Evolutionary conservation across 2,329 filamentous ascomycete species (phyloP).

Genomic region (Colletotrichum simmondsii): DNA sequence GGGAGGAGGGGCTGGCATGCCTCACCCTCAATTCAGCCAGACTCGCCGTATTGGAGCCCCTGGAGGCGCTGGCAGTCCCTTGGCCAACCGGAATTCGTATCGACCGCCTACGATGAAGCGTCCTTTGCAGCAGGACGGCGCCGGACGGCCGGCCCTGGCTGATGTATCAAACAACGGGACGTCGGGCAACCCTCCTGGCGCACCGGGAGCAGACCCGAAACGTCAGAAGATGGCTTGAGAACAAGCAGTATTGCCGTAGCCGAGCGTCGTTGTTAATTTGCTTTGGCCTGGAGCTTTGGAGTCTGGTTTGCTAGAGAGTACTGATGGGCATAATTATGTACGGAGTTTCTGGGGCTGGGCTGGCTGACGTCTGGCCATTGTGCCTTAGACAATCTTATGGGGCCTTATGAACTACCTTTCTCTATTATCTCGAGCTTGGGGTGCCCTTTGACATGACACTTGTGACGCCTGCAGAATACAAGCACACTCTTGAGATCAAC

Average conservation of each 20-base stretch:
- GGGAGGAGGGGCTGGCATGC: constrained; percentile 44
- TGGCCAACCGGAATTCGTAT: constrained; percentile 69
- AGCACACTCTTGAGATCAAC: too few relatives aligned
- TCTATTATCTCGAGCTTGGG: neutral
- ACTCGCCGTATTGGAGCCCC: constrained; percentile 70
- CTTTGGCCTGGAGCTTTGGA: constrained; percentile 16
- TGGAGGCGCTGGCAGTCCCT: constrained; percentile 62
- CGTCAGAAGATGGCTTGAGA: constrained; percentile 58
- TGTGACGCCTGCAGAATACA: neutral
- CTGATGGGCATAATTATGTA: neutral
- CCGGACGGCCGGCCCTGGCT: constrained; percentile 56
- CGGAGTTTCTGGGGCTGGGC: constrained; percentile 1
- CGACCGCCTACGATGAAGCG: constrained; percentile 65
- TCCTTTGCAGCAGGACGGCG: constrained; percentile 39
- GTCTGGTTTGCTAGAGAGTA: neutral
- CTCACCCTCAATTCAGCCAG: constrained; percentile 66
- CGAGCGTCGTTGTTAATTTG: neutral
- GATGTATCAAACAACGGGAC: constrained; percentile 61
- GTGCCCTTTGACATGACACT: neutral
- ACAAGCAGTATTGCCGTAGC: neutral
- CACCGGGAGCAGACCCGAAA: constrained; percentile 57
- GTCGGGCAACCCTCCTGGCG: constrained; percentile 35
- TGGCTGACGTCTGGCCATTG: neutral
- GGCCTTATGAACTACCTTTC: neutral
- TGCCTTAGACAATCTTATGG: neutral